Conservation (phyloP, 2,329 filamentous ascomycete genomes). For the Fusarium heterosporum region DNA sequence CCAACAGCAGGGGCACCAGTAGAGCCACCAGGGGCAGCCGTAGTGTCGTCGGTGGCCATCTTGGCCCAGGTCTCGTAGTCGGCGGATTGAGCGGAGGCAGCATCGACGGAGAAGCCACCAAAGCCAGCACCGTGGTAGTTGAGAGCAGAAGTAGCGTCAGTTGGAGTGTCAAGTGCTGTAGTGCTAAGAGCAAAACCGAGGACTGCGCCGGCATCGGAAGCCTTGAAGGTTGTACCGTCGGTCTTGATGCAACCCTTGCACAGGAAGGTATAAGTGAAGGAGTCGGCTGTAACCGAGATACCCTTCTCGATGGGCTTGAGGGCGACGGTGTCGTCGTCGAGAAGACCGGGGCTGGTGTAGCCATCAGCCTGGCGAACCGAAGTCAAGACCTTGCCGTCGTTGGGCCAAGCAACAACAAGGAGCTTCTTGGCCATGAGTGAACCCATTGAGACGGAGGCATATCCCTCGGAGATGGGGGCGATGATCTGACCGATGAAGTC, state of each 20-base stretch:
- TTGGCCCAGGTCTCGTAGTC: conserved; percentile 58
- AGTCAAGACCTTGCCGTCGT: conserved; percentile 64
- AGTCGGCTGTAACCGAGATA: conserved; percentile 66
- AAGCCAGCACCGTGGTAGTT: conserved; percentile 57
- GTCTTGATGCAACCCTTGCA: conserved; percentile 69
- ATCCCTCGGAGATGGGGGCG: conserved; percentile 60
- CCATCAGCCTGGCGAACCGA: conserved; percentile 69
- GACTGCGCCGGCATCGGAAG: conserved; percentile 58
- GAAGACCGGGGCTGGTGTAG: conserved; percentile 68
- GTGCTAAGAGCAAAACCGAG: conserved; percentile 69
- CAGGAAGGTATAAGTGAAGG: conserved; percentile 73
- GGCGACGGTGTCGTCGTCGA: conserved; percentile 66
- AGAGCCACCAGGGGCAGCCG: conserved; percentile 39
- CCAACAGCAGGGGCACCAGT: conserved; percentile 34
- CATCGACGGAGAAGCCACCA: conserved; percentile 57
- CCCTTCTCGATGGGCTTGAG: conserved; percentile 69
- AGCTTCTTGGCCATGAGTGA: conserved; percentile 69
- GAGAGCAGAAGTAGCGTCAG: conserved; percentile 50
- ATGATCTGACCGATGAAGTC: conserved; percentile 70
- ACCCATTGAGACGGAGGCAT: conserved; percentile 67
- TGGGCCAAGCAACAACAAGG: conserved; percentile 69
- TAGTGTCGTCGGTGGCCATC: conserved; percentile 56
- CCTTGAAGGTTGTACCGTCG: conserved; percentile 58
- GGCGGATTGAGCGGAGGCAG: conserved; percentile 53
- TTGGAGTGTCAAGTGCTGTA: conserved; percentile 55